These are phyloP conservation scores for Coemansia sp. DNA, from an alignment of 192 early-diverging fungal genomes.

Conservation along the genomic window DNA sequence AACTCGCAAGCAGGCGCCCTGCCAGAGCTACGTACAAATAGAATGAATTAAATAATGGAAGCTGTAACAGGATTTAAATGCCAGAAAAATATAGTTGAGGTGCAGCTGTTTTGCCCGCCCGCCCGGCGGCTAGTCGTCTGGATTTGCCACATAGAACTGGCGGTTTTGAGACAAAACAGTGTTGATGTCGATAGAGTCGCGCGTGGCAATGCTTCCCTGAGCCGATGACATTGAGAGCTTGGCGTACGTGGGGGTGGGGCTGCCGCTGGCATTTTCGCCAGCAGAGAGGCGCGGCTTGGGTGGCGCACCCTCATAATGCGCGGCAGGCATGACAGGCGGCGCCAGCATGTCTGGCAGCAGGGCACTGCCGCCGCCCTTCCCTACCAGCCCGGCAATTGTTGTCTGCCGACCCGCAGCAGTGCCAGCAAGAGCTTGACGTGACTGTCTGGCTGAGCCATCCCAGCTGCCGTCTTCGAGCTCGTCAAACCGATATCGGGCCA, in stretches of 20 bases:
- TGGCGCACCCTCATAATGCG: background rate
- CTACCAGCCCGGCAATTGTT: conserved; percentile 6
- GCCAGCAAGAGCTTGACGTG: background rate
- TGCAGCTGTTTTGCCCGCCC: no score
- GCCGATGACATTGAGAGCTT: conserved; percentile 4
- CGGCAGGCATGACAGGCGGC: conserved; percentile 22
- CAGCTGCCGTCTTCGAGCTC: conserved; percentile 29
- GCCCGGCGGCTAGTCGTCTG: conserved; percentile 19
- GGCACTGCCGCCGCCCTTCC: background rate
- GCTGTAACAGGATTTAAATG: no score
- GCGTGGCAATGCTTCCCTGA: background rate
- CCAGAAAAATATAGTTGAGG: no score
- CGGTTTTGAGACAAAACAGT: conserved; percentile 33
- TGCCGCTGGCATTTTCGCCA: background rate
- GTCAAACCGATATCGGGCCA: conserved; percentile 48
- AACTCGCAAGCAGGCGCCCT: no score
- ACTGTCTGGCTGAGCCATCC: background rate
- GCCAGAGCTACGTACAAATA: no score
- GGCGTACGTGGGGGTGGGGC: background rate
- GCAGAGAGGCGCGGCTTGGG: background rate
- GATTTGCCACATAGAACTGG: conserved; percentile 44
- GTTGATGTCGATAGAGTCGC: conserved; percentile 49
- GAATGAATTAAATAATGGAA: no score
- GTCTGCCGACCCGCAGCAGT: background rate
- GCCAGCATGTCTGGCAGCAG: background rate